Conservation (phyloP, 2,329 filamentous ascomycete species). For the Pseudopyrenochaeta lycopersici region DNA sequence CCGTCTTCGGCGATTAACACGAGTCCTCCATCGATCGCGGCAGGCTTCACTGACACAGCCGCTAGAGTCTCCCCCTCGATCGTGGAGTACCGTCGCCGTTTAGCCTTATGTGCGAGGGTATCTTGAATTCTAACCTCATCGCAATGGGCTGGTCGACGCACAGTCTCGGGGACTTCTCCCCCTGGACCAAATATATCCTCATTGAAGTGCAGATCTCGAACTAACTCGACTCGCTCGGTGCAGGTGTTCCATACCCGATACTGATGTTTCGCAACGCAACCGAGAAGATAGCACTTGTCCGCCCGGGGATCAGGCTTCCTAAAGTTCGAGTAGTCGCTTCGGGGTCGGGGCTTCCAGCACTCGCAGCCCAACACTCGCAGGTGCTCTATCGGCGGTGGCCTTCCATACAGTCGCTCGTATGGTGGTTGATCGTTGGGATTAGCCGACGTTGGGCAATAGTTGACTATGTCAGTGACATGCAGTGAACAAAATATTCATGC, state of each 20-base stretch:
- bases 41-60: no score
- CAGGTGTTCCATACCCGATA: constrained; percentile 4
- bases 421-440: not conserved
- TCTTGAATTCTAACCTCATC: no score
- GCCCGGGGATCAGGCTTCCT: constrained; percentile 4
- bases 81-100: no score
- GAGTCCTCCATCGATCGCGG: not conserved
- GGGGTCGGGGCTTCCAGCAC: not conserved
- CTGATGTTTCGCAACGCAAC: not conserved
- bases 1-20: constrained; percentile 3
- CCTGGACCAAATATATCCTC: constrained; percentile 1
- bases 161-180: constrained; percentile 1
- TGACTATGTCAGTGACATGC: constrained; percentile 1
- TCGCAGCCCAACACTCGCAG: no score
- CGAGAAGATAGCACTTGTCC: constrained; percentile 4
- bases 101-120: no score
- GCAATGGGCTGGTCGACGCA: not conserved
- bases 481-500: constrained; percentile 1
- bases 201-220: constrained; percentile 6
- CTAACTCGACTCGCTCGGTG: constrained; percentile 2
- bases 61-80: no score
- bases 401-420: not conserved
- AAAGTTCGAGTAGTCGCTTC: not conserved
- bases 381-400: no score
- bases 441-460: constrained; percentile 1